Evolutionary conservation across 2,329 filamentous ascomycete species (phyloP).

Genomic region (Epichloe glyceriae): DNA sequence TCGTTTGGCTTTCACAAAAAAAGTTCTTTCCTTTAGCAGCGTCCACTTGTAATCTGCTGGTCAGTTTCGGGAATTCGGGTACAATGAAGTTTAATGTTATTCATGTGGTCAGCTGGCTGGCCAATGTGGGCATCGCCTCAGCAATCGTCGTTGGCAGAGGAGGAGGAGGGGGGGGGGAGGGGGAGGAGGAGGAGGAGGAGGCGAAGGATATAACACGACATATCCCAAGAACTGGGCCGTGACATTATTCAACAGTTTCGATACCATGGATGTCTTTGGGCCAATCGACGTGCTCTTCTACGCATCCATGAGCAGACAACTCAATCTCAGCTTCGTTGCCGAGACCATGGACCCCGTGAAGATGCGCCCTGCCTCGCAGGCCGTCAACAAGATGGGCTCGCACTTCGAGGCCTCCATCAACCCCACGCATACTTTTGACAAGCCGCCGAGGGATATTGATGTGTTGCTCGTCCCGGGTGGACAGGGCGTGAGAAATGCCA

Average conservation of each 20-base stretch:
- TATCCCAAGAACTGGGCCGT: slow-evolving; percentile 5
- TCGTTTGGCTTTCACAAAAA: no score
- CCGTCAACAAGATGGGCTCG: slow-evolving; percentile 10
- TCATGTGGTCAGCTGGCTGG: neutral
- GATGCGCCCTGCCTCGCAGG: slow-evolving; percentile 15
- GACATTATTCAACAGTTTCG: slow-evolving; percentile 5
- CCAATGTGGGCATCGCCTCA: neutral
- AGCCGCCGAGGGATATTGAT: slow-evolving; percentile 31
- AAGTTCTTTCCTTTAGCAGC: no score
- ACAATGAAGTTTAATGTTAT: neutral
- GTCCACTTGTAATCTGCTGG: neutral
- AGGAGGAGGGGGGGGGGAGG: neutral
- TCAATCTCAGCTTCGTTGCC: slow-evolving; percentile 27
- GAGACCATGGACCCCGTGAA: slow-evolving; percentile 25
- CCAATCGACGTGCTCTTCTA: slow-evolving; percentile 31
- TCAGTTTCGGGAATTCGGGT: neutral
- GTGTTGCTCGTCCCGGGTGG: slow-evolving; percentile 54
- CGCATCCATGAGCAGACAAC: slow-evolving; percentile 18
- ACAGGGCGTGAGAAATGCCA: slow-evolving; percentile 25
- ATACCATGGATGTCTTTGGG: slow-evolving; percentile 24
- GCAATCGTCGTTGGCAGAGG: neutral
- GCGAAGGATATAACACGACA: neutral
- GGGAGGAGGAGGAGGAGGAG: neutral
- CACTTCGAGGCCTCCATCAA: slow-evolving; percentile 20
- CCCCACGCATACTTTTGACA: slow-evolving; percentile 37